Conservation (phyloP, 352 stramenopile genomes). For the Pythium utonaiense region DNA sequence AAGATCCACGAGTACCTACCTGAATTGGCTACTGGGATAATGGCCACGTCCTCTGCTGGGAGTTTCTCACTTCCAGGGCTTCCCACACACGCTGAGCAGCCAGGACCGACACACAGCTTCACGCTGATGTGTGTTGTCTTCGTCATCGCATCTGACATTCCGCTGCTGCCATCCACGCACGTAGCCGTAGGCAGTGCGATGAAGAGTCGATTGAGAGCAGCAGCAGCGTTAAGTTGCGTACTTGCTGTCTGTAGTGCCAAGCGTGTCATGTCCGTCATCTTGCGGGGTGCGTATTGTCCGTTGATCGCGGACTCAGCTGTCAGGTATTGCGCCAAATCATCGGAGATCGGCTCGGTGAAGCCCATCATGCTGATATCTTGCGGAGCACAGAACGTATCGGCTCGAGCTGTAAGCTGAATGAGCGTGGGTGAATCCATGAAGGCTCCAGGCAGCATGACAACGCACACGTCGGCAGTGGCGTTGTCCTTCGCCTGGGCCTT, state of each 20-base stretch:
- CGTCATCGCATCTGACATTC: neutral
- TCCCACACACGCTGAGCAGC: neutral
- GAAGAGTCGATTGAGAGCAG: conserved; percentile 15
- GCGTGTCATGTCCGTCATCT: conserved; percentile 9
- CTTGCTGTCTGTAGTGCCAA: conserved; percentile 1
- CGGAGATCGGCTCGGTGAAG: conserved; percentile 10
- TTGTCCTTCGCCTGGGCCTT: neutral
- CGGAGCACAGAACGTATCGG: conserved; percentile 15
- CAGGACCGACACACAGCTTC: conserved; percentile 3
- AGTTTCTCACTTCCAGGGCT: neutral
- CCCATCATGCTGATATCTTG: conserved; percentile 17
- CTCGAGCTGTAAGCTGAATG: neutral
- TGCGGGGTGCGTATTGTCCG: conserved; percentile 9
- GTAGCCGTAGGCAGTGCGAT: neutral
- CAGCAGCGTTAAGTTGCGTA: neutral
- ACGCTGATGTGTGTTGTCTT: conserved; percentile 1
- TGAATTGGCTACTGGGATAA: neutral
- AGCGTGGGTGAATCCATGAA: conserved; percentile 4
- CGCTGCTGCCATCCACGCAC: conserved; percentile 1
- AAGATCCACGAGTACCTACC: conserved; percentile 1
- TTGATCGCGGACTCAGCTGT: conserved; percentile 14
- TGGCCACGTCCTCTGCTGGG: neutral
- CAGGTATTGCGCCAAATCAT: conserved; percentile 13
- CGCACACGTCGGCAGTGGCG: conserved; percentile 5
- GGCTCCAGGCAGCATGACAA: neutral